phyloP scores from a whole-genome alignment of 1,284 basidiomycete genomes.

The Apiotrichum brassicae region DNA sequence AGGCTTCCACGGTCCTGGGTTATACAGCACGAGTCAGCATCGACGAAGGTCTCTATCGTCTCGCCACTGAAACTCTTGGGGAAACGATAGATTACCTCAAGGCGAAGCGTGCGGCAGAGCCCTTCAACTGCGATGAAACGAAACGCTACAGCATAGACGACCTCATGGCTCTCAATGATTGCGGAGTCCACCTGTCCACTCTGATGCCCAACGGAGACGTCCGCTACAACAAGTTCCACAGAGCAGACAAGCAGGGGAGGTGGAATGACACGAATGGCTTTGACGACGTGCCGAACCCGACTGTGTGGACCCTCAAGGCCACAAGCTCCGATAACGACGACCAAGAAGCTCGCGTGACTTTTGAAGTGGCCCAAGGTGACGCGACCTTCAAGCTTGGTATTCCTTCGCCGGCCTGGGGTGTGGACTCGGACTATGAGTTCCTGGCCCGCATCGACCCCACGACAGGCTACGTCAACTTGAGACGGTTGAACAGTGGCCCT shows the following conservation, averaged over 20 bases:
- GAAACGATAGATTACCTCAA: conserved; percentile 14
- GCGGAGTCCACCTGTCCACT: not conserved
- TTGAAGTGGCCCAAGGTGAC: no score
- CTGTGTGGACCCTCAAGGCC: no score
- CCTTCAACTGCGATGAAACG: not conserved
- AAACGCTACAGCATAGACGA: conserved; percentile 2
- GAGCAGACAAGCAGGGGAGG: no score
- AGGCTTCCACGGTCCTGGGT: conserved; percentile 17
- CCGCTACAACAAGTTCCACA: no score
- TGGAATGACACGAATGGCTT: no score
- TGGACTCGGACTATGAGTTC: not conserved
- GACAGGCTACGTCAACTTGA: conserved; percentile 9
- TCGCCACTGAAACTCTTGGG: conserved; percentile 14
- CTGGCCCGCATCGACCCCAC: not conserved
- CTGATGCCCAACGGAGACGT: no score
- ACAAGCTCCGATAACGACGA: no score
- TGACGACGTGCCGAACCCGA: no score
- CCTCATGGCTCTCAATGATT: conserved; percentile 13
- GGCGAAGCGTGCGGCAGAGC: conserved; percentile 1
- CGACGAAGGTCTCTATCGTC: conserved; percentile 23
- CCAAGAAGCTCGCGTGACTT: no score
- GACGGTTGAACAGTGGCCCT: not conserved
- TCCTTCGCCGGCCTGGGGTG: no score
- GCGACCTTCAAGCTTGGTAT: no score
- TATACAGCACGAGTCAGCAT: conserved; percentile 20